These are phyloP conservation scores for Chimonanthus praecox DNA, from an alignment of 164 flowering plant species.

Conservation along the genomic window DNA sequence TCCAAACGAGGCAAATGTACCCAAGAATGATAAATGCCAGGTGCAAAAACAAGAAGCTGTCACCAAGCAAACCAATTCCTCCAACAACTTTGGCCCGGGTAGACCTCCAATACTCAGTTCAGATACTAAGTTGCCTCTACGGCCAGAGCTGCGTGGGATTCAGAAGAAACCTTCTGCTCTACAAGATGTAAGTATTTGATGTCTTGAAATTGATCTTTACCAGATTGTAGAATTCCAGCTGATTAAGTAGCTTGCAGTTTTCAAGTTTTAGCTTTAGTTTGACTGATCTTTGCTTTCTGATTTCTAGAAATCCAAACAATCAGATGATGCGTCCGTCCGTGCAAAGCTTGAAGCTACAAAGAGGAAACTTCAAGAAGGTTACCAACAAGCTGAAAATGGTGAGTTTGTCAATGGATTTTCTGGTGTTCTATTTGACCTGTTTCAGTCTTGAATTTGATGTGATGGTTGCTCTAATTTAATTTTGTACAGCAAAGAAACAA, in stretches of 20 bases:
- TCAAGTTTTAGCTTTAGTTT: not conserved
- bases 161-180: conserved; percentile 38
- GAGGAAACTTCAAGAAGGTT: conserved; percentile 68
- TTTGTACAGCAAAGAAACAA: conserved; percentile 65
- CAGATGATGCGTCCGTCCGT: conserved; percentile 38
- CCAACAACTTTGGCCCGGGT: conserved; percentile 35
- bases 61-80: conserved; percentile 38
- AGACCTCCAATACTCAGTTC: conserved; percentile 39
- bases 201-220: not conserved
- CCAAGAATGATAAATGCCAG: conserved; percentile 21
- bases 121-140: conserved; percentile 29
- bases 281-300: conserved; percentile 1
- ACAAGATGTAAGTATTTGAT: conserved; percentile 36
- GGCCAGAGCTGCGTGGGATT: conserved; percentile 21
- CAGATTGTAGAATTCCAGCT: not conserved
- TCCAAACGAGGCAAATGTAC: conserved; percentile 14
- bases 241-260: not conserved
- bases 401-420: not conserved
- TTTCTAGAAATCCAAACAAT: conserved; percentile 35
- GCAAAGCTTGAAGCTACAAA: conserved; percentile 57
- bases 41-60: conserved; percentile 21
- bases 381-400: conserved; percentile 84
- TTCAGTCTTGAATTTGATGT: not conserved
- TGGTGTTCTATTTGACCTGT: not conserved
- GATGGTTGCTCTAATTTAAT: not conserved